phyloP scores from a whole-genome alignment of 257 asterid species.

The Solanum virginianum region DNA sequence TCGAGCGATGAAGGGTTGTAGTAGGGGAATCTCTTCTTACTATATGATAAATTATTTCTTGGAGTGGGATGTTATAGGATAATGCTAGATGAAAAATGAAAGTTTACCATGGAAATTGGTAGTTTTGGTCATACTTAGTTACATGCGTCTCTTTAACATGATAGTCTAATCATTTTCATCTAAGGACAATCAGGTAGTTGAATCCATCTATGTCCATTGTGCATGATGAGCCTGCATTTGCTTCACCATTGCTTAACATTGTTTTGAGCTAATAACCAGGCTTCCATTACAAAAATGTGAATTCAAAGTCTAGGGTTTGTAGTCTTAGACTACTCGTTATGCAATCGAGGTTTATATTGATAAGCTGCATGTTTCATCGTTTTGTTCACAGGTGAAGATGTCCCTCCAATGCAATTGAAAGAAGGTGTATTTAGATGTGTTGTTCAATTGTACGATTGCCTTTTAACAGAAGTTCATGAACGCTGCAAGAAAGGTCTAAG shows the following conservation, averaged over 20 bases:
- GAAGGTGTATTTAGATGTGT: slow-evolving; percentile 96
- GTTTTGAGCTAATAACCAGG: neutral
- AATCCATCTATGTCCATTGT: neutral
- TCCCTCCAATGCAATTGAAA: slow-evolving; percentile 97
- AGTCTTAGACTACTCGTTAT: neutral
- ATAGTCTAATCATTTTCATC: neutral
- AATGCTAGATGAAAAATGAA: neutral
- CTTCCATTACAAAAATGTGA: neutral
- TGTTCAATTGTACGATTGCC: slow-evolving; percentile 91
- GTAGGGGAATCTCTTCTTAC: neutral
- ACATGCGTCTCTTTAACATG: neutral
- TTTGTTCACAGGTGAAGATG: slow-evolving; percentile 64
- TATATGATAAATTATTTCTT: neutral
- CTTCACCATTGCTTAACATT: neutral
- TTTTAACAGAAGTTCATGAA: slow-evolving; percentile 97
- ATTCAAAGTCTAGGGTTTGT: neutral
- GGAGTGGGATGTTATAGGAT: neutral
- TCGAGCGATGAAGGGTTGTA: neutral
- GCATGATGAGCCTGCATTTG: neutral
- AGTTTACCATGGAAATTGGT: neutral
- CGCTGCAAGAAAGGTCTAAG: slow-evolving; percentile 96
- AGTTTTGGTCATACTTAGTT: neutral
- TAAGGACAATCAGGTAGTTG: neutral
- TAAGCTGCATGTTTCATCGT: neutral
- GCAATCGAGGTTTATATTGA: neutral